phyloP scores from a whole-genome alignment of 306 rosid species.

The Prosopis cineraria region DNA sequence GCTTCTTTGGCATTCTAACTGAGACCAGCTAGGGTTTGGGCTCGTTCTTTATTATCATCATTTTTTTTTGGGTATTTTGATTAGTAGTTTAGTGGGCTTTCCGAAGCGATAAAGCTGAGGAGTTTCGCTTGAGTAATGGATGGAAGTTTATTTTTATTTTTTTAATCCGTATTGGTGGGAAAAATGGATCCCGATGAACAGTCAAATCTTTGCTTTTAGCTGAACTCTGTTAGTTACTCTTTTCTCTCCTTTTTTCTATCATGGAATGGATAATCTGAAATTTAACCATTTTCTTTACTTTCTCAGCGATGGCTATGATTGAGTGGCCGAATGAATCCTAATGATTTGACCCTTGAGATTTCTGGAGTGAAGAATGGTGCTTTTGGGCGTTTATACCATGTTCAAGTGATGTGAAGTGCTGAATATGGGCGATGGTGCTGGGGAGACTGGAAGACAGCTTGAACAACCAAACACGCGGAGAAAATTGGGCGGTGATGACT shows the following conservation, averaged over 20 bases:
- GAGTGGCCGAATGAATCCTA: neutral
- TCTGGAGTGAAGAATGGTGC: conserved; percentile 38
- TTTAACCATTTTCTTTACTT: neutral
- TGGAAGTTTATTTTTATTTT: neutral
- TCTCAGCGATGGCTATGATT: conserved; percentile 39
- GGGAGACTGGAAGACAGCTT: conserved; percentile 76
- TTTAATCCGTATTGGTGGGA: neutral
- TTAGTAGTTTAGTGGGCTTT: neutral
- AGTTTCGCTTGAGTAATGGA: neutral
- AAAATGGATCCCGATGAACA: neutral
- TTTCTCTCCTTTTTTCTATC: neutral
- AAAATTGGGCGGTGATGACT: conserved; percentile 62
- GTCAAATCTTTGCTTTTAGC: conserved; percentile 23
- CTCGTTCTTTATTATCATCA: neutral
- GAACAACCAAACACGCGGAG: conserved; percentile 50
- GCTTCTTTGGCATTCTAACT: neutral
- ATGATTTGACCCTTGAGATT: conserved; percentile 28
- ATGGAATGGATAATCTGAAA: conserved; percentile 12
- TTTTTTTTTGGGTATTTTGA: neutral
- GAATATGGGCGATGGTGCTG: conserved; percentile 93
- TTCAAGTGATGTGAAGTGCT: conserved; percentile 76
- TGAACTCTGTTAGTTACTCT: neutral
- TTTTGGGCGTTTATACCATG: conserved; percentile 38
- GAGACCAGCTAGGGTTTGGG: conserved; percentile 34
- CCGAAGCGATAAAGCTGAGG: neutral